Conservation (phyloP, 768 basidiomycete genomes). For the Antrodiella citrinella region DNA sequence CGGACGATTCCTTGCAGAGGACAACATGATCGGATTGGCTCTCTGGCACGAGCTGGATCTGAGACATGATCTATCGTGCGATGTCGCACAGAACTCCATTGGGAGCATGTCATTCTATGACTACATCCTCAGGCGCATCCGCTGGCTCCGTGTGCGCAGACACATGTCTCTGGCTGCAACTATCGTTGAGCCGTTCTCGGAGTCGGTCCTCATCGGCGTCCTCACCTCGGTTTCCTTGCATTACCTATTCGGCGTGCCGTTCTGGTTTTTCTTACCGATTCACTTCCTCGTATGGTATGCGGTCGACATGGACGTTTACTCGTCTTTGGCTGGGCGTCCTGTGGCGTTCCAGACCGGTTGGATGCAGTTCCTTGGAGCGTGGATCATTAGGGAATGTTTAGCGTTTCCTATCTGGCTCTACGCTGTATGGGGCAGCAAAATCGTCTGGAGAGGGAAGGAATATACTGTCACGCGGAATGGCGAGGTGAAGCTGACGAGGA, state of each 20-base stretch:
- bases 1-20: constrained; percentile 87
- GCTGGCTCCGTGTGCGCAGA: constrained; percentile 97
- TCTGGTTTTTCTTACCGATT: constrained; percentile 44
- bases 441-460: constrained; percentile 78
- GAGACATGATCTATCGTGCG: constrained; percentile 84
- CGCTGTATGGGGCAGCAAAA: constrained; percentile 73
- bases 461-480: constrained; percentile 76
- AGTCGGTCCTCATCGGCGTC: constrained; percentile 64
- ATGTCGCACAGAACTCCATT: constrained; percentile 83
- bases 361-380: constrained; percentile 65
- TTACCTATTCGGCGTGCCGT: constrained; percentile 42
- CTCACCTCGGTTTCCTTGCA: constrained; percentile 51
- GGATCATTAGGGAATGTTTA: constrained; percentile 71
- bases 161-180: constrained; percentile 80
- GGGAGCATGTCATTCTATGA: constrained; percentile 80
- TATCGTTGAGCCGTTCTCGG: constrained; percentile 87
- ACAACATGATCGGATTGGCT: constrained; percentile 92
- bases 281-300: constrained; percentile 67
- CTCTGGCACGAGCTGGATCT: constrained; percentile 91
- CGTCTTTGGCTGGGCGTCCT: constrained; percentile 63
- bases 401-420: constrained; percentile 84
- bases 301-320: constrained; percentile 78
- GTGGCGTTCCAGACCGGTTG: constrained; percentile 36
- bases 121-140: constrained; percentile 82
- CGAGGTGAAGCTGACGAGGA: constrained; percentile 29